phyloP scores from a whole-genome alignment of 345 rosid species.

The Rhodamnia rubescens region DNA sequence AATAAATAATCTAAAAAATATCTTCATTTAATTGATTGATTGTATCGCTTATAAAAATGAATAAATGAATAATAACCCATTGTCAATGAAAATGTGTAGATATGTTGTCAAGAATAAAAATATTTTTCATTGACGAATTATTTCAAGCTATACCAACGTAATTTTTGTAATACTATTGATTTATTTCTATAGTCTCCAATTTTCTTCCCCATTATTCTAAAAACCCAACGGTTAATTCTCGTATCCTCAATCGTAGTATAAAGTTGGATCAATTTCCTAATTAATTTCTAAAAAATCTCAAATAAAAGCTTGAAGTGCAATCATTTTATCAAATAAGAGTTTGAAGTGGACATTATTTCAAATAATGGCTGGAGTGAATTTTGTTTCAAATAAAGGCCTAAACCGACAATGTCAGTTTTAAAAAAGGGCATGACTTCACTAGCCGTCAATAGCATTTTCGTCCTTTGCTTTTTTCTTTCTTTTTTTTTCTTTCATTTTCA shows the following conservation, averaged over 20 bases:
- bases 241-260: neutral
- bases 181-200: neutral
- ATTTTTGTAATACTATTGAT: neutral
- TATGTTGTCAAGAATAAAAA: fast-evolving
- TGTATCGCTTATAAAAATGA: neutral
- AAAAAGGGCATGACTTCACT: too few relatives aligned
- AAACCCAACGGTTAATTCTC: neutral
- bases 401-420: too few relatives aligned
- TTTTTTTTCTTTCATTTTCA: too few relatives aligned
- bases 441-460: too few relatives aligned
- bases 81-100: neutral
- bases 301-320: too few relatives aligned
- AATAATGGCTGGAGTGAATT: too few relatives aligned
- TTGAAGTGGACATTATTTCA: too few relatives aligned
- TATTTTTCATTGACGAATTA: neutral
- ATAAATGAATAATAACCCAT: neutral
- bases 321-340: too few relatives aligned
- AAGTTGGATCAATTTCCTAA: neutral
- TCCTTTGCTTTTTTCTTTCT: too few relatives aligned
- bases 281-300: too few relatives aligned
- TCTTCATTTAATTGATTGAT: neutral
- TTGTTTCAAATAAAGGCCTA: too few relatives aligned
- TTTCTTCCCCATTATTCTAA: neutral
- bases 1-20: neutral
- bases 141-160: fast-evolving